phyloP scores from a whole-genome alignment of 352 stramenopile species.

The Phytopythium oedochilum region DNA sequence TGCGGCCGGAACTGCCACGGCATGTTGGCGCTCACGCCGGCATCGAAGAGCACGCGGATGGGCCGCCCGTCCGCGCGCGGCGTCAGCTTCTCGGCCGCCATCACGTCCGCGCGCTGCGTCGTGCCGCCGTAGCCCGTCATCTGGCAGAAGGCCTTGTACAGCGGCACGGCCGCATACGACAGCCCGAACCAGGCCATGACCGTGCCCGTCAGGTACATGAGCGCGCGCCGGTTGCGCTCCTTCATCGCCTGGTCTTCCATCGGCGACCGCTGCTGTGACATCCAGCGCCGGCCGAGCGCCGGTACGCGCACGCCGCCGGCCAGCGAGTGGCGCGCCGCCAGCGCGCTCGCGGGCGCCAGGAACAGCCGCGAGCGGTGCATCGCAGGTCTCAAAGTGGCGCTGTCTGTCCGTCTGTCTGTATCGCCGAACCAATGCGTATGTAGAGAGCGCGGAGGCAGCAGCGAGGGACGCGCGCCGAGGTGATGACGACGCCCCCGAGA shows the following conservation, averaged over 20 bases:
- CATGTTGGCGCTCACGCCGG: conserved; percentile 91
- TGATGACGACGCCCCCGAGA: too few species aligned
- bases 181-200: conserved; percentile 93
- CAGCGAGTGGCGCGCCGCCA: conserved; percentile 7
- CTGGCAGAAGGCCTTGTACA: conserved; percentile 99
- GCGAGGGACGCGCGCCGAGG: too few species aligned
- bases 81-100: conserved; percentile 82
- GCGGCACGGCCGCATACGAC: conserved; percentile 95
- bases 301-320: conserved; percentile 2
- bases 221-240: conserved; percentile 87
- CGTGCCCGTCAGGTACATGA: conserved; percentile 93
- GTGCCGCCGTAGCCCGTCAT: conserved; percentile 96
- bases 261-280: conserved; percentile 39
- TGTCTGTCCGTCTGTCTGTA: too few species aligned
- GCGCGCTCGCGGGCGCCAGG: conserved; percentile 13
- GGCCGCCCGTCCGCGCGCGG: conserved; percentile 89
- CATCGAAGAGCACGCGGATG: conserved; percentile 97
- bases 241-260: conserved; percentile 52
- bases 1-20: conserved; percentile 97
- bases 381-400: too few species aligned
- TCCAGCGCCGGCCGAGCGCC: conserved; percentile 21
- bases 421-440: too few species aligned
- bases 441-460: too few species aligned
- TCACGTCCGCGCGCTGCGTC: conserved; percentile 78
- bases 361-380: conserved; percentile 20